Percentiles rank a stretch among this genome's conserved stretches.
Evolutionary conservation across 2,329 filamentous ascomycete genomes (phyloP).

Genomic region (Rhinocladiella similis): DNA sequence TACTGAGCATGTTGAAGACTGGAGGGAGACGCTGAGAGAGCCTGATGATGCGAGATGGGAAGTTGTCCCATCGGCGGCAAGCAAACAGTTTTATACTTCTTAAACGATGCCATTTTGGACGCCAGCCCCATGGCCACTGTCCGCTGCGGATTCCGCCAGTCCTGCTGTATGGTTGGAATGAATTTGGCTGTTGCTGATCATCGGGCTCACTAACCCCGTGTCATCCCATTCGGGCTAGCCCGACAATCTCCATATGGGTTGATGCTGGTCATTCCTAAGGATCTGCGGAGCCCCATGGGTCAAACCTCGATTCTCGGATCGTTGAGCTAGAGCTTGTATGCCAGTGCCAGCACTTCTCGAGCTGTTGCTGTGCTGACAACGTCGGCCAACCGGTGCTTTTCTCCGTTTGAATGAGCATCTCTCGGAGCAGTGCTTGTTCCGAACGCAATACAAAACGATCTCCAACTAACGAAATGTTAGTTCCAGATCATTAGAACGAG

Average conservation of each 20-base stretch:
- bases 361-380: background rate
- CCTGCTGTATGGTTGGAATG: background rate
- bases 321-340: background rate
- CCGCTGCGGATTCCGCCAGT: background rate
- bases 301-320: background rate
- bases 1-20: conserved; percentile 2
- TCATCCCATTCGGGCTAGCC: background rate
- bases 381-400: conserved; percentile 7
- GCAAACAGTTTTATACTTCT: background rate
- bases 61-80: background rate
- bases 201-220: background rate
- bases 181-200: background rate
- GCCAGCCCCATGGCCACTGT: background rate
- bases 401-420: conserved; percentile 6
- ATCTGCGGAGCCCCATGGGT: background rate
- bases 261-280: background rate
- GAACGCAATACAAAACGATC: conserved; percentile 2
- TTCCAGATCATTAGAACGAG: background rate
- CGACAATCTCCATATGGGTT: background rate
- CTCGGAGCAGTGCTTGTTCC: conserved; percentile 1
- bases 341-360: conserved; percentile 1
- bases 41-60: background rate
- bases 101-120: background rate
- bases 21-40: too few species aligned
- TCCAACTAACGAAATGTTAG: background rate